Base-by-base conservation (phyloP, 148 eudicot genomes). In the Chenopodium suecicum region DNA sequence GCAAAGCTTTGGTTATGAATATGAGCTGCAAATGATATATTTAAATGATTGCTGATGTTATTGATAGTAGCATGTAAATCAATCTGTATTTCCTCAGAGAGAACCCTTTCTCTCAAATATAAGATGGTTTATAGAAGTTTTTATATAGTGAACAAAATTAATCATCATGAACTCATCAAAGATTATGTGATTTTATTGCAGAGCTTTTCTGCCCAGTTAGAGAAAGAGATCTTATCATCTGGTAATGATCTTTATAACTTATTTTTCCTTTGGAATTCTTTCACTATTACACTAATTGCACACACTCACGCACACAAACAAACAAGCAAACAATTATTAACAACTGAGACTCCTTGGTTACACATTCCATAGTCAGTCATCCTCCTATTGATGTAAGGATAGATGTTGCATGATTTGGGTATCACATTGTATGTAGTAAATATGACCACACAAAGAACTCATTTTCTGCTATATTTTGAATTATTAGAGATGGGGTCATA, bases 171-270 rank as follows among this genome's bases (percentile, higher is more conserved):
- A 47, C 78, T 76, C 34, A 74, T 41, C 66, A 67, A 60, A 16
- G 37, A 56, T 73, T 32, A 1, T 65, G 22, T 77, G 74, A 68
- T 77, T 64, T 78, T 87, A 41, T 83, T 87, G 80, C 98, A 95
- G 99, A 95, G 86, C 89, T 92, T 89, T 83, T 90, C 93, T 84
- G 98, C 91, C 62, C 98, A 95, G 90, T 81, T 95, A 84, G 99
- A 94, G 90, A 92, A 85, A 84, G 99, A 95, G 78, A 90, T 91
- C 64, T 86, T 95, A 87, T 81, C 83, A 48, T 95, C 98, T 82
- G 99, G 99, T 95, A 86, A 78, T 71, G 67, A 66, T 22, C 75
- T 83, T 54, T 6, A 58, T 50, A 13, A 3, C 47, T 47, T 29
- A n/a, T 37, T 19, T 54, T 73, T 11, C 63, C 48, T 52, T 68